Evolutionary conservation across 2,329 filamentous ascomycete species (phyloP).

Genomic region (Neophaeococcomyces mojaviensis): DNA sequence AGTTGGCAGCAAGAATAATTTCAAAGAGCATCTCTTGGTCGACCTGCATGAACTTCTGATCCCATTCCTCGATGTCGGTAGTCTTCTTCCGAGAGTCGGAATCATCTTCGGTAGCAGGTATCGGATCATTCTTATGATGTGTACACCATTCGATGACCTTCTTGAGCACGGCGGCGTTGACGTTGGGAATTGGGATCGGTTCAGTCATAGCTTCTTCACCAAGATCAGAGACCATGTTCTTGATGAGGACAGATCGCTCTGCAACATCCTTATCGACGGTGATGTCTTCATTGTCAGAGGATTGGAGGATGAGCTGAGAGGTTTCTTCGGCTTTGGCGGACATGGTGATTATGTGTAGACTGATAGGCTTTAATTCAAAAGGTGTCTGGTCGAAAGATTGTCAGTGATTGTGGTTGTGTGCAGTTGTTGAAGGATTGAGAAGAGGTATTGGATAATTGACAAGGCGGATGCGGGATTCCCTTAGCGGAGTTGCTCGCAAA

Average conservation of each 20-base stretch:
- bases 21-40: conserved; percentile 99
- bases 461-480: too few species aligned
- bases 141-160: conserved; percentile 99
- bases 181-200: conserved; percentile 82
- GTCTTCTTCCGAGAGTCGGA: conserved; percentile 95
- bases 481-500: too few species aligned
- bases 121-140: conserved; percentile 84
- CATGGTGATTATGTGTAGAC: conserved; percentile 18
- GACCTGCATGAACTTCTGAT: conserved; percentile 99
- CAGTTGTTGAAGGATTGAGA: neutral
- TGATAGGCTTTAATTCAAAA: too few species aligned
- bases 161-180: conserved; percentile 82
- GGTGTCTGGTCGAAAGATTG: conserved; percentile 16
- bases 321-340: conserved; percentile 19
- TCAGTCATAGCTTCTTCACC: conserved; percentile 57
- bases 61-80: conserved; percentile 98
- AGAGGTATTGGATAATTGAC: conserved; percentile 1
- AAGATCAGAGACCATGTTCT: conserved; percentile 95
- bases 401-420: conserved; percentile 12
- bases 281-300: conserved; percentile 44
- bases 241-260: conserved; percentile 89
- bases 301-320: conserved; percentile 38
- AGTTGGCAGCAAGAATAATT: conserved; percentile 97
- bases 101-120: conserved; percentile 76
- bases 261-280: conserved; percentile 60